Base-by-base conservation (phyloP, 176 grass and related monocot genomes). In the Triticum monococcum region DNA sequence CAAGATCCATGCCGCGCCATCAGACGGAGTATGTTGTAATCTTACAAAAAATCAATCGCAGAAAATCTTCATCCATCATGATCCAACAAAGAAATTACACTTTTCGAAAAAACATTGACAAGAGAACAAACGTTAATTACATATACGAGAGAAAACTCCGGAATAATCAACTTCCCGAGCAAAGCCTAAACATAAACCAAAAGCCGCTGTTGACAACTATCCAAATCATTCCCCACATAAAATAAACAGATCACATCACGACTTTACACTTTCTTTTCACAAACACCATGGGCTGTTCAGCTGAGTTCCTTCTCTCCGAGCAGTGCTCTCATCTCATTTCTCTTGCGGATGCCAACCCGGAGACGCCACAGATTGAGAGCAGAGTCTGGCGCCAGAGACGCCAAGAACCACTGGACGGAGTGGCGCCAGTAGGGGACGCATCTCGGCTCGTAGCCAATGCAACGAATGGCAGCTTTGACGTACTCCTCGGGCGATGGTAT, bases 361-460 rank as follows among this genome's bases (percentile, higher is more conserved):
- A 93, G 75, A 59, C 89, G 89, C 92, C 92, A 91, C 2, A 38
- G 2, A 71, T 91, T 84, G 9, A 94, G 87, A 74, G 56, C 57
- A 14, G 41, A 81, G 13, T 94, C 92, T 3, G 89, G 84, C 12
- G 85, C 8, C 7, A 87, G 23, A 22, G 75, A 89, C 38, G 84
- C 71, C 1, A 89, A 68, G 78, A 78, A 92, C 92, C 90, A 90
- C 26, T 90, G 89, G 13, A 92, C 3, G 1, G 87, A 80, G 75
- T 94, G 92, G 64, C 81, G 85, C 92, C 92, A 92, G 32, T 92
- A 94, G 11, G 92, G 92, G 11, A 78, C 45, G 20, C 92, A 88
- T 64, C 84, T 79, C 30, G 82, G 37, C 48, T 88, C 87, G 3
- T 90, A 88, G 0, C 87, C 92, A 12, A 94, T 86, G 60, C 85